Evolutionary conservation across 192 early-diverging fungal species (phyloP), one percentile per base, ranked within the genome.

Genomic region (Podochytrium sp.): DNA sequence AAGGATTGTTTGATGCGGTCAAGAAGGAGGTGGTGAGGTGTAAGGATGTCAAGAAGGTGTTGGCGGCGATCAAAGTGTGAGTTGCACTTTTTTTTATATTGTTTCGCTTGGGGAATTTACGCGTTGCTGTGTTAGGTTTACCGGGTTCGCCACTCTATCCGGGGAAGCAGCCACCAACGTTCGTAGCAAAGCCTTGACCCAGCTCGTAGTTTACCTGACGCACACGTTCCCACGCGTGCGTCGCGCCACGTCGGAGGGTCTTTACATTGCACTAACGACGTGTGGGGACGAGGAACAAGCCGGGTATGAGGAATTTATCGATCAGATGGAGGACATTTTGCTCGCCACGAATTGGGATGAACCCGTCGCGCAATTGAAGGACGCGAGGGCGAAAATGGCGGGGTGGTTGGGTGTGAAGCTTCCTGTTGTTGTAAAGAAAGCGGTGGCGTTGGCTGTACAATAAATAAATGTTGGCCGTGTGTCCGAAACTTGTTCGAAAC

Each of bases 211-310:
- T 6, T 89, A 91, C 67, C 67, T 95, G 4, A 80, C 82, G 3
- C 94, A 95, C 80, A 85, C 92, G 38, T 95, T 84, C 75, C 94
- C 94, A 23, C 62, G 91, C 89, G 88, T 94, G 49, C 88, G 93
- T 7, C 79, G 87, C 33, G 65, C 82, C 1, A 82, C 88, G 0
- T 89, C 94, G 1, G 94, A 95, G 64, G 83, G 89, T 50, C 75
- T 95, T 35, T 95, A 91, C 78, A 55, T 92, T 42, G 86, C 84
- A 52, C 33, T 94, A 27, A 81, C 84, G 7, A 82, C 87, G 39
- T 52, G 53, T 42, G 38, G 59, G 14, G 43, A 37, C 23, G 51
- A 50, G 2, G 85, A 84, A 34, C 82, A 81, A 2, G 85, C 86
- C 23, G 82, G 85, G 42, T 49, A 78, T 2, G 74, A 73, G n/a